Conservation (phyloP, 163 green algal species). For the Prototheca cutis region DNA sequence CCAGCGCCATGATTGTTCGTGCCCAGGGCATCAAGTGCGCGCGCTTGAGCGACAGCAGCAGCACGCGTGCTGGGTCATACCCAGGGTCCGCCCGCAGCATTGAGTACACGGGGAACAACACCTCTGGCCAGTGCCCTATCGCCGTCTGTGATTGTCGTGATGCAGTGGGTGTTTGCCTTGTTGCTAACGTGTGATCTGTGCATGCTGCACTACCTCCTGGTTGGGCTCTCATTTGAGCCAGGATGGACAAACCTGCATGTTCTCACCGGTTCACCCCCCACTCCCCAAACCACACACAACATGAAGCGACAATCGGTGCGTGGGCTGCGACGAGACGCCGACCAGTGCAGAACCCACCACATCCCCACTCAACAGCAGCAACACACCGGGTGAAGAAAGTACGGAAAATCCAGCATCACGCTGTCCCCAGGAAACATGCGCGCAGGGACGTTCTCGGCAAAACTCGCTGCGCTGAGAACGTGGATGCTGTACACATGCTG, state of each 20-base stretch:
- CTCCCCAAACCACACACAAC: too few relatives aligned
- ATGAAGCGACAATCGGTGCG: too few relatives aligned
- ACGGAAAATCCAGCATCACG: conserved; percentile 79
- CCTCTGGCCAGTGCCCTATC: conserved; percentile 86
- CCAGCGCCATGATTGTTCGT: conserved; percentile 55
- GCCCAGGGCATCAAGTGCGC: conserved; percentile 62
- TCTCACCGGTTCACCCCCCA: too few relatives aligned
- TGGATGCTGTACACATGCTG: conserved; percentile 57
- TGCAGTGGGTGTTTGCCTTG: background rate
- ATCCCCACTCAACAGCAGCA: too few relatives aligned
- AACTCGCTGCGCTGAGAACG: conserved; percentile 40
- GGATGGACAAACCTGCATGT: too few relatives aligned
- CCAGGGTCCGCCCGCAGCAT: conserved; percentile 26
- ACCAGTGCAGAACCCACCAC: too few relatives aligned
- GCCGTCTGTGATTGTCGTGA: conserved; percentile 40
- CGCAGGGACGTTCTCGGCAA: conserved; percentile 22
- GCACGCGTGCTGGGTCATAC: conserved; percentile 9
- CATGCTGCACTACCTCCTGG: too few relatives aligned
- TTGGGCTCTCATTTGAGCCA: too few relatives aligned
- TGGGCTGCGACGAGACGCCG: too few relatives aligned
- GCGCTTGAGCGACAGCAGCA: conserved; percentile 14
- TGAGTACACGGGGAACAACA: conserved; percentile 68
- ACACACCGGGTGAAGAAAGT: conserved; percentile 66
- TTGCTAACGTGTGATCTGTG: too few relatives aligned
- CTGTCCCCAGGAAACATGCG: conserved; percentile 57